phyloP scores from a whole-genome alignment of 768 basidiomycete genomes.

The Boletus rex-veris region DNA sequence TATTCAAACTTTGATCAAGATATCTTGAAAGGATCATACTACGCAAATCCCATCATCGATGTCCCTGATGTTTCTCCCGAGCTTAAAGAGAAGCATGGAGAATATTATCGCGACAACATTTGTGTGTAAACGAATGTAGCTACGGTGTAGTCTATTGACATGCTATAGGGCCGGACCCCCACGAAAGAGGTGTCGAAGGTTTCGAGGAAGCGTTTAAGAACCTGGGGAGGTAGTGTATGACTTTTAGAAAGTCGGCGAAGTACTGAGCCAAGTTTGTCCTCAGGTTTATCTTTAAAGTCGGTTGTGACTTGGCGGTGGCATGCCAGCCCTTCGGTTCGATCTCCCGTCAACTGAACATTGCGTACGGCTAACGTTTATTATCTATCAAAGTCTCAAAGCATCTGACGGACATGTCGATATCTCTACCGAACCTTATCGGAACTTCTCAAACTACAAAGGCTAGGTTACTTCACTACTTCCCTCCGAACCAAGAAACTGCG shows the following conservation, averaged over 20 bases:
- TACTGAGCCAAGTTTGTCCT: conserved; percentile 3
- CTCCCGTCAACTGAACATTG: neutral
- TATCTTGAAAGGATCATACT: conserved; percentile 88
- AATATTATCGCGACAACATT: conserved; percentile 87
- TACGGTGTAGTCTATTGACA: neutral
- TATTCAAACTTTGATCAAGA: conserved; percentile 42
- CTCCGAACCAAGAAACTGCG: conserved; percentile 46
- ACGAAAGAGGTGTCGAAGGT: conserved; percentile 60
- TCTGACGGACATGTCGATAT: conserved; percentile 58
- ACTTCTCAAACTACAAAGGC: conserved; percentile 86
- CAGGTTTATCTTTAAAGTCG: conserved; percentile 80
- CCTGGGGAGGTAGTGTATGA: conserved; percentile 54
- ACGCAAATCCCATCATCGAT: conserved; percentile 77
- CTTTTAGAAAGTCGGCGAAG: neutral
- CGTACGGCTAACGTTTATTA: neutral
- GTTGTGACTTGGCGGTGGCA: conserved; percentile 75
- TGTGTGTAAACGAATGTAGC: conserved; percentile 46
- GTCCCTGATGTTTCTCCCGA: conserved; percentile 54
- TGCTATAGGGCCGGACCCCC: conserved; percentile 56
- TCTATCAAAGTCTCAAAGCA: conserved; percentile 54
- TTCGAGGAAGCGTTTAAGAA: conserved; percentile 89
- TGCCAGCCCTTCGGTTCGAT: conserved; percentile 85
- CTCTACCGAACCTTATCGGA: conserved; percentile 67
- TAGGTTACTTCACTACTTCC: conserved; percentile 94
- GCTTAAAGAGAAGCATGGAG: conserved; percentile 58